Percentiles rank a stretch among this genome's conserved stretches.
Evolutionary conservation across 345 rosid genomes (phyloP).

Genomic region (Arabidopsis thaliana): DNA sequence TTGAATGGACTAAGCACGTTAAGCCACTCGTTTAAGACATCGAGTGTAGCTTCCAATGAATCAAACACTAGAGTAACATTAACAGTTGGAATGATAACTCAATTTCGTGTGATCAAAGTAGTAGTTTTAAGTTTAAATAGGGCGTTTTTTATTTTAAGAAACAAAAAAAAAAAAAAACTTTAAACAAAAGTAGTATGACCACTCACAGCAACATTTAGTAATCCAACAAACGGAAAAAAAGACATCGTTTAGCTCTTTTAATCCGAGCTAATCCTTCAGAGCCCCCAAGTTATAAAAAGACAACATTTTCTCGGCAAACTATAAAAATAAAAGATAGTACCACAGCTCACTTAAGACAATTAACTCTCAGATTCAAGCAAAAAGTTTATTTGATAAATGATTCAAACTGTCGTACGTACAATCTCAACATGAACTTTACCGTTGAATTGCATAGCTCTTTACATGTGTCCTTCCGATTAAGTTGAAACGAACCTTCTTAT

Average conservation of each 20-base stretch:
- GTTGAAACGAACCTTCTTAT: conserved; percentile 68
- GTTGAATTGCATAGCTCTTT: conserved; percentile 56
- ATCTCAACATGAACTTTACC: conserved; percentile 51
- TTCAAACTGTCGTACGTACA: conserved; percentile 2
- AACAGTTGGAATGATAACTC: conserved; percentile 82
- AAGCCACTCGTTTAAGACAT: conserved; percentile 85
- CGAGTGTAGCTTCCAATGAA: conserved; percentile 67
- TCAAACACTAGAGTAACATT: conserved; percentile 80
- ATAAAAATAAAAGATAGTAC: conserved; percentile 38
- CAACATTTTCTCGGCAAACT: conserved; percentile 76
- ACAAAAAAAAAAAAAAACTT: conserved; percentile 13
- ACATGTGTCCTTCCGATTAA: conserved; percentile 75
- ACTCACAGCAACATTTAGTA: conserved; percentile 89
- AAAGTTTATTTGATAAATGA: not conserved
- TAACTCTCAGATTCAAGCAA: conserved; percentile 18
- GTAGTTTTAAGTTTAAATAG: too few relatives aligned
- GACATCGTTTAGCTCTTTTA: conserved; percentile 45
- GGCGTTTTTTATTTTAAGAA: not conserved
- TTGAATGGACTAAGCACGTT: conserved; percentile 85
- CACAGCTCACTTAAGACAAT: conserved; percentile 1
- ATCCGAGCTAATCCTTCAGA: conserved; percentile 32
- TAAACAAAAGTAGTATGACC: conserved; percentile 22
- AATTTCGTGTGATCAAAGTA: conserved; percentile 84
- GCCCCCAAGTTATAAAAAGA: conserved; percentile 53
- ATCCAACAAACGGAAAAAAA: conserved; percentile 61